A percentile compares a stretch with the other conserved stretches of the same genome.
Conservation (phyloP, 192 early-diverging fungal genomes). For the Jimgerdemannia flammicorona region DNA sequence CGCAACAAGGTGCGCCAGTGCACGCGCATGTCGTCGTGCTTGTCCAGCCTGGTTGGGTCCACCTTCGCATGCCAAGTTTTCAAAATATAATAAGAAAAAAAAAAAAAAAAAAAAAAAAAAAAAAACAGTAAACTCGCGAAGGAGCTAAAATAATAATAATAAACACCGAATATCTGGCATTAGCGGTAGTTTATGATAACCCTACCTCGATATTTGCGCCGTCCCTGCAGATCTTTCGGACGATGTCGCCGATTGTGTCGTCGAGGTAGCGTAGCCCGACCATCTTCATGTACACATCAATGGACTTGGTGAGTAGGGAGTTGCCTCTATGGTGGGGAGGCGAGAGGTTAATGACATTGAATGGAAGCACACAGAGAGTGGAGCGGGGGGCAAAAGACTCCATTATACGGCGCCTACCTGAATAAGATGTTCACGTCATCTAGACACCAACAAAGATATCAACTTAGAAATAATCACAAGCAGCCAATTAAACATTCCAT, state of each 20-base stretch:
- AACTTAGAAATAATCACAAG: slow-evolving; percentile 9
- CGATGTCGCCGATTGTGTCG: slow-evolving; percentile 57
- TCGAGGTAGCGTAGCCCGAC: slow-evolving; percentile 59
- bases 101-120: too few relatives aligned
- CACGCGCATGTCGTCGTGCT: slow-evolving; percentile 27
- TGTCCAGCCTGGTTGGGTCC: slow-evolving; percentile 24
- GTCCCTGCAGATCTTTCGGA: slow-evolving; percentile 46
- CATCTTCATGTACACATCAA: slow-evolving; percentile 70
- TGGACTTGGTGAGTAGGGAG: slow-evolving; percentile 60
- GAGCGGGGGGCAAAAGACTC: background rate
- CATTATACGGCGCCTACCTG: slow-evolving; percentile 15
- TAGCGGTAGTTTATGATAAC: slow-evolving; percentile 13
- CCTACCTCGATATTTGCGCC: slow-evolving; percentile 64
- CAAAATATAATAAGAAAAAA: background rate
- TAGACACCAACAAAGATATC: background rate
- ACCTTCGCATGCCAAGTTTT: slow-evolving; percentile 11
- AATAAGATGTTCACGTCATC: slow-evolving; percentile 46
- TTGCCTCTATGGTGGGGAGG: slow-evolving; percentile 40
- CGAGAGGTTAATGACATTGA: background rate
- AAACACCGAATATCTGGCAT: too few relatives aligned
- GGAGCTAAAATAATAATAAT: too few relatives aligned
- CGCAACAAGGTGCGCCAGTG: slow-evolving; percentile 46
- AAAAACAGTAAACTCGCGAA: too few relatives aligned
- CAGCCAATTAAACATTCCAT: background rate
- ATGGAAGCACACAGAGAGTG: too few relatives aligned